Percentiles rank a stretch among this genome's conserved stretches.
Conservation (phyloP, 2,329 filamentous ascomycete genomes). For the Bipolaris oryzae region DNA sequence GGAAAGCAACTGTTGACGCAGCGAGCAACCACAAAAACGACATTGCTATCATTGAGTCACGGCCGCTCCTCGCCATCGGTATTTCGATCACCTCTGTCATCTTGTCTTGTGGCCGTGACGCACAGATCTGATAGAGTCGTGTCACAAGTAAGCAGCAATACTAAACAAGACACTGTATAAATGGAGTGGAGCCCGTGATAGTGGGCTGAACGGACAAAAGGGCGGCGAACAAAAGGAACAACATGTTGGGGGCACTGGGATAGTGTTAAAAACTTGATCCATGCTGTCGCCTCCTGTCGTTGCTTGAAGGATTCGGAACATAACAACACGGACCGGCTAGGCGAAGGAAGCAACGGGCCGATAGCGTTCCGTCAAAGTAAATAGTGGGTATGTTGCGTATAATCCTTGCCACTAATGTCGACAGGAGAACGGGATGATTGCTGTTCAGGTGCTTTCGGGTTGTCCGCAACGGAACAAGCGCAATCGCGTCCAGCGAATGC, state of each 20-base stretch:
- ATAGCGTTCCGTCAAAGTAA: constrained; percentile 1
- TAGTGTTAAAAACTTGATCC: constrained; percentile 7
- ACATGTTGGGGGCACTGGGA: neutral
- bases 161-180: neutral
- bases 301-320: too few relatives aligned
- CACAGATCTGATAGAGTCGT: neutral
- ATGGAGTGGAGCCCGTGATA: constrained; percentile 4
- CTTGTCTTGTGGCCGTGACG: neutral
- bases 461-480: neutral
- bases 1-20: constrained; percentile 18
- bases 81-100: constrained; percentile 17
- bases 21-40: constrained; percentile 26
- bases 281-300: constrained; percentile 5
- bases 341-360: constrained; percentile 2
- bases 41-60: constrained; percentile 29
- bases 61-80: constrained; percentile 25
- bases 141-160: neutral
- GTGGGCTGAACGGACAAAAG: neutral
- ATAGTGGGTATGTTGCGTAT: neutral
- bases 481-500: neutral
- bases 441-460: neutral
- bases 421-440: neutral
- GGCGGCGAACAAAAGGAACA: neutral
- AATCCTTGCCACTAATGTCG: constrained; percentile 5
- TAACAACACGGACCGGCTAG: neutral